Conservation (phyloP, 164 flowering plant species). For the Protea cynaroides region DNA sequence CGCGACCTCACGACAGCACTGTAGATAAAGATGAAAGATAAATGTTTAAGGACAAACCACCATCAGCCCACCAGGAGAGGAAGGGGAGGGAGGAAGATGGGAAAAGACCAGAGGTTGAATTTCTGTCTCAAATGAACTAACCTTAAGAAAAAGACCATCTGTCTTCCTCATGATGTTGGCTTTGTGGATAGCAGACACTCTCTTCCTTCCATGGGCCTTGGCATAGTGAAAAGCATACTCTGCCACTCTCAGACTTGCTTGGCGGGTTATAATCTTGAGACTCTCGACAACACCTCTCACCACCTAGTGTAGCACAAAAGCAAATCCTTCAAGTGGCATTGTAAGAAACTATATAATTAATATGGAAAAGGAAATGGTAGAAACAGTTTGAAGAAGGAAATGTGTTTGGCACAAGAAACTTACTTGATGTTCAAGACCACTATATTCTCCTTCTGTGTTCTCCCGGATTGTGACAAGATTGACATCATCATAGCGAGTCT, state of each 20-base stretch:
- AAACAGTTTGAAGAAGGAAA: too few relatives aligned
- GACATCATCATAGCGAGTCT: slow-evolving; percentile 91
- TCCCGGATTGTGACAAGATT: slow-evolving; percentile 91
- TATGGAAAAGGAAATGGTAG: neutral
- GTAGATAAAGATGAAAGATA: slow-evolving; percentile 16
- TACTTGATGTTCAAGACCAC: slow-evolving; percentile 98
- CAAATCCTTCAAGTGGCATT: neutral
- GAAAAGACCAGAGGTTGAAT: neutral
- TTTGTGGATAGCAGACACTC: slow-evolving; percentile 96
- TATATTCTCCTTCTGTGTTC: slow-evolving; percentile 97
- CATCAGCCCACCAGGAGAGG: neutral
- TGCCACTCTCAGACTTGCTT: slow-evolving; percentile 92
- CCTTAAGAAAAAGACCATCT: slow-evolving; percentile 97
- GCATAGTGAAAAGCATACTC: slow-evolving; percentile 99
- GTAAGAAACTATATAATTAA: neutral
- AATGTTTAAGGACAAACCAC: slow-evolving; percentile 1
- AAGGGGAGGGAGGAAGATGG: too few relatives aligned
- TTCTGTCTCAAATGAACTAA: slow-evolving; percentile 16
- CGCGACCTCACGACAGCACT: slow-evolving; percentile 98
- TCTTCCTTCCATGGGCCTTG: slow-evolving; percentile 68
- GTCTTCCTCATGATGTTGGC: slow-evolving; percentile 98
- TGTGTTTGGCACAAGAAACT: slow-evolving; percentile 12
- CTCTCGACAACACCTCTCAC: slow-evolving; percentile 99
- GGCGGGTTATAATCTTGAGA: slow-evolving; percentile 91
- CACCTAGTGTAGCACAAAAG: slow-evolving; percentile 45